Evolutionary conservation across 805 yeast genomes (phyloP).

Genomic region (Scheffersomyces amazonensis): DNA sequence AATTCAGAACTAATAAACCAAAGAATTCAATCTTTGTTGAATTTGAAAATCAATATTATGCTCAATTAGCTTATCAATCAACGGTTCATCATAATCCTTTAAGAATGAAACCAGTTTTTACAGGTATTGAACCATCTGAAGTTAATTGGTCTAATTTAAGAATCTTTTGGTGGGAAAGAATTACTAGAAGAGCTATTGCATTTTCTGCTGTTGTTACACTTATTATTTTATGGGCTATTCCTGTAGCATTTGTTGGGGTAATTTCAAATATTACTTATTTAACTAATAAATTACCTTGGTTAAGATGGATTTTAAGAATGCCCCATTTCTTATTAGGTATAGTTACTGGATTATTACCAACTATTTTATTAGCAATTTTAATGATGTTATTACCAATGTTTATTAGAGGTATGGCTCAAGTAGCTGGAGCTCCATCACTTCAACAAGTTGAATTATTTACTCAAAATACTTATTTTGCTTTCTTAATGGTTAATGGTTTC

Average conservation of each 20-base stretch:
- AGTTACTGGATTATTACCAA: conserved; percentile 84
- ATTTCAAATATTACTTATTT: conserved; percentile 82
- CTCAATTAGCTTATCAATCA: conserved; percentile 69
- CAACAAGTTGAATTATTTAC: conserved; percentile 63
- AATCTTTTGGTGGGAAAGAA: conserved; percentile 76
- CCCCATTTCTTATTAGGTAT: conserved; percentile 74
- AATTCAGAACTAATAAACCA: conserved; percentile 48
- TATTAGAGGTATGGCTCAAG: conserved; percentile 65
- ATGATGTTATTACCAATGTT: conserved; percentile 87
- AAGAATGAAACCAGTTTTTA: conserved; percentile 55
- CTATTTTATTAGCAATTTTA: conserved; percentile 73
- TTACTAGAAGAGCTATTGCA: conserved; percentile 53
- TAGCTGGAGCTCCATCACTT: conserved; percentile 54
- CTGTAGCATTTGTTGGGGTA: conserved; percentile 96
- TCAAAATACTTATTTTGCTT: conserved; percentile 66
- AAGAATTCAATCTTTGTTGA: conserved; percentile 80
- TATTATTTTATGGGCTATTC: conserved; percentile 89
- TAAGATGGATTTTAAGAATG: conserved; percentile 71
- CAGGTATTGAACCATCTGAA: conserved; percentile 63
- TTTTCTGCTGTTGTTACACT: conserved; percentile 52
- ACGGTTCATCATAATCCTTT: conserved; percentile 64
- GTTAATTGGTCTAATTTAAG: conserved; percentile 72
- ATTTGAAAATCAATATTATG: conserved; percentile 71
- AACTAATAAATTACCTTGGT: conserved; percentile 67
- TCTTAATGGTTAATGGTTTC: conserved; percentile 70